Evolutionary conservation across 176 grass and related monocot species (phyloP), one percentile per base, ranked within the genome.

Genomic region (Oryza glaberrima): DNA sequence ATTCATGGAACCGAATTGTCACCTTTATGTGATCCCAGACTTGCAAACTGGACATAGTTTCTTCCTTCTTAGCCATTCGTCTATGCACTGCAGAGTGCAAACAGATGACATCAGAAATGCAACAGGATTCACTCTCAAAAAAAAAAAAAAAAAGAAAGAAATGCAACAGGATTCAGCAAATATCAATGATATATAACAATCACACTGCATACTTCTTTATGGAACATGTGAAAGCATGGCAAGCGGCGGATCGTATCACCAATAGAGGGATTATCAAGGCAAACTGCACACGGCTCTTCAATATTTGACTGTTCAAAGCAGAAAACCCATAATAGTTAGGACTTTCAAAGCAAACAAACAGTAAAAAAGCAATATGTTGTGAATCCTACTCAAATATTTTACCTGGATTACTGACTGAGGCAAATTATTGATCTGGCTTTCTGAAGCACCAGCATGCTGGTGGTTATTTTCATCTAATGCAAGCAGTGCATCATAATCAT

Each of bases 201-300:
- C 80, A 13, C 71, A 82, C n/a, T 11, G 51, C 73, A 49, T 87
- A 95, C 93, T 36, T 98, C 87, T 93, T 98, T 95, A 76, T 98
- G 95, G 58, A 98, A 98, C 85, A 90, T 93, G 61, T 98, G 95
- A 71, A 95, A 86, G 93, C 95, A 98, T 84, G 91, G 93, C 61
- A 98, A 70, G 92, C 93, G 93, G 44, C 89, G 88, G 35, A 98
- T 90, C 76, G 87, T 95, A 45, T 93, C 91, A 88, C 95, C 95
- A 8, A 91, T 19, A 34, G 81, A 85, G 14, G 87, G 95, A 54
- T 84, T 93, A 72, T 95, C 92, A 6, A 95, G 92, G 87, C 92
- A 98, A 69, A 98, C 86, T 35, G 93, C 85, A 70, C 96, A 98
- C 3, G 92, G 83, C 79, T 98, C 95, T 84, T 93, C 85, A 3